Conservation (phyloP, 257 asterid genomes). For the Capsicum pubescens region DNA sequence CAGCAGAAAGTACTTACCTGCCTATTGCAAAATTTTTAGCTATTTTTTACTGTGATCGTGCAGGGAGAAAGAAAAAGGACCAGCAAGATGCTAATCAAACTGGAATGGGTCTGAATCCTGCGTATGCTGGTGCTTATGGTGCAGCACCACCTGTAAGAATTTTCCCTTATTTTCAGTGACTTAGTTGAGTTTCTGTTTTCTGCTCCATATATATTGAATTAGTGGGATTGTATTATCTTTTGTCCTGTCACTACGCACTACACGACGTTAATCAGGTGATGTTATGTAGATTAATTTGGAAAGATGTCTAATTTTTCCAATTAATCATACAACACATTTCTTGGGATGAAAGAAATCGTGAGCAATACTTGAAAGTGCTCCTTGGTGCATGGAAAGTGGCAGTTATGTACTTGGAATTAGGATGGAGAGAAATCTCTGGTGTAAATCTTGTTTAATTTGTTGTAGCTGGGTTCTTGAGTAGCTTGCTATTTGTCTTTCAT, state of each 20-base stretch:
- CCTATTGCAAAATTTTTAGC: background rate
- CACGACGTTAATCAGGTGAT: background rate
- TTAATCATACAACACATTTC: background rate
- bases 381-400: background rate
- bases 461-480: background rate
- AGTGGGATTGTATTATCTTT: slow-evolving; percentile 8
- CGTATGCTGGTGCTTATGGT: slow-evolving; percentile 78
- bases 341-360: background rate
- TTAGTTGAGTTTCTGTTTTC: slow-evolving; percentile 6
- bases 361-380: slow-evolving; percentile 5
- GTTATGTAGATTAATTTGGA: background rate
- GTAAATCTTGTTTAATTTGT: background rate
- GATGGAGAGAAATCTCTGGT: background rate
- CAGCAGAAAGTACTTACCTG: background rate
- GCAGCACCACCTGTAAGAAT: slow-evolving; percentile 87
- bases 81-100: slow-evolving; percentile 80
- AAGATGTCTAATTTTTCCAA: slow-evolving; percentile 12
- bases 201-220: background rate
- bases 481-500: background rate
- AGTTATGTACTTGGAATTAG: background rate
- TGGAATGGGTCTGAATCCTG: slow-evolving; percentile 64
- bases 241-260: background rate
- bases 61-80: slow-evolving; percentile 94
- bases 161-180: slow-evolving; percentile 2
- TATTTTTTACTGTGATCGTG: slow-evolving; percentile 30